Base-by-base conservation (phyloP, 2,329 filamentous ascomycete species). In the Aureobasidium vineae region DNA sequence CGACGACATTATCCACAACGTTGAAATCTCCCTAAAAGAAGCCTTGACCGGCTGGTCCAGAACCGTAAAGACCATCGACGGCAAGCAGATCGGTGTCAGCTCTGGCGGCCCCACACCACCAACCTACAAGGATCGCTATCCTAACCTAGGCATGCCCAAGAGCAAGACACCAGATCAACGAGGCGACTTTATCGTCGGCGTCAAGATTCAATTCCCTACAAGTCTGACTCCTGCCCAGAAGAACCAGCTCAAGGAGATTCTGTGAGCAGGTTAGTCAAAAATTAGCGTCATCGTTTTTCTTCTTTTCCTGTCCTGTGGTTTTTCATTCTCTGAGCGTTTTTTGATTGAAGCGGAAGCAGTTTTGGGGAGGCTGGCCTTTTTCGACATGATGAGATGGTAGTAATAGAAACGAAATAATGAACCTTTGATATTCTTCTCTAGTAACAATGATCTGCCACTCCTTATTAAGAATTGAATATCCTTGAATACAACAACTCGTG, bases 11-110 rank as follows among this genome's bases (percentile, higher is more conserved):
- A 82, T 90, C 67, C 87, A 90, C 73, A 90, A 83, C 1, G 83
- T 98, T 71, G 90, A 93, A 8, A 84, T 99, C 63, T 87, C 89
- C 33, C 86, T 99, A 54, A 98, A 97, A 78, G 95, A 99, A 79
- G 92, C 95, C 1, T 80, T 99, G 52, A 97, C 93, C 0, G 95
- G 95, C 67, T 99, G 95, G 95, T 89, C 86, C 72, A 87, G 90
- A 64, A 96, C 91, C n/a, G 87, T 99, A 26, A 87, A 88, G 38
- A 99, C 94, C 11, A 98, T 99, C 72, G 95, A 99, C 73, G 91
- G 91, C 72, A 93, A 91, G 75, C 90, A 93, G 73, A 81, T 99
- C 71, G 86, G 83, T 61, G 85, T 98, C 45, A 86, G 91, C 52
- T 93, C 92, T 77, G 80, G 83, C 5, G 94, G 93, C 0, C 94